Conservation (phyloP, 73 alveolate species). For the Paramecium primaurelia region DNA sequence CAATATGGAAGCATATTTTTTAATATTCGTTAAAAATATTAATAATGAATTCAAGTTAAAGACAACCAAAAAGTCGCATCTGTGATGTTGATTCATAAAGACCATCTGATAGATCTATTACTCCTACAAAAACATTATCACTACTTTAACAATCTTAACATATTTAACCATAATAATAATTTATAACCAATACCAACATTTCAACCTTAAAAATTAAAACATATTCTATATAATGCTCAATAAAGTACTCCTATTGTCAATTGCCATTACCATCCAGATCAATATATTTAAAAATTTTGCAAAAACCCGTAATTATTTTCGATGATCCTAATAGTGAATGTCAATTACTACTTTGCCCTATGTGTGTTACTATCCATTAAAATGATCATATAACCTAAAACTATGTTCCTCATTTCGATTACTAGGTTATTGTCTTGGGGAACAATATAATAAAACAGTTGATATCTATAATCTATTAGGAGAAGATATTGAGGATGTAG, state of each 20-base stretch:
- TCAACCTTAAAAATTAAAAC: conserved; percentile 10
- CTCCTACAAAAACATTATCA: background rate
- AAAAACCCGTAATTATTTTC: background rate
- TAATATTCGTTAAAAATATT: background rate
- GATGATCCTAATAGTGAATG: background rate
- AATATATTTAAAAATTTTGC: background rate
- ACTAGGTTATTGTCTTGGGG: background rate
- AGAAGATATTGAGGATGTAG: background rate
- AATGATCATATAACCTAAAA: background rate
- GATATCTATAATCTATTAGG: background rate
- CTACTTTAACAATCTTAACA: background rate
- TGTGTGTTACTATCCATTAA: background rate
- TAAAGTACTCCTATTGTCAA: background rate
- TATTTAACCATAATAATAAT: background rate
- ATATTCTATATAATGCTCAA: background rate
- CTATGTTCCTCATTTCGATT: background rate
- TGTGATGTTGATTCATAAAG: background rate
- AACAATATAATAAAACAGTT: conserved; percentile 4
- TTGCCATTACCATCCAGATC: conserved; percentile 13
- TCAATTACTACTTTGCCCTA: background rate
- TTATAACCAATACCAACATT: background rate
- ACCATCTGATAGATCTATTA: background rate
- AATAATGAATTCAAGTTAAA: conserved; percentile 8
- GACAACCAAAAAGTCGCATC: background rate
- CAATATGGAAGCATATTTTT: background rate